Evolutionary conservation across 768 basidiomycete species (phyloP).

Genomic region (Cystofilobasidium bisporidii): DNA sequence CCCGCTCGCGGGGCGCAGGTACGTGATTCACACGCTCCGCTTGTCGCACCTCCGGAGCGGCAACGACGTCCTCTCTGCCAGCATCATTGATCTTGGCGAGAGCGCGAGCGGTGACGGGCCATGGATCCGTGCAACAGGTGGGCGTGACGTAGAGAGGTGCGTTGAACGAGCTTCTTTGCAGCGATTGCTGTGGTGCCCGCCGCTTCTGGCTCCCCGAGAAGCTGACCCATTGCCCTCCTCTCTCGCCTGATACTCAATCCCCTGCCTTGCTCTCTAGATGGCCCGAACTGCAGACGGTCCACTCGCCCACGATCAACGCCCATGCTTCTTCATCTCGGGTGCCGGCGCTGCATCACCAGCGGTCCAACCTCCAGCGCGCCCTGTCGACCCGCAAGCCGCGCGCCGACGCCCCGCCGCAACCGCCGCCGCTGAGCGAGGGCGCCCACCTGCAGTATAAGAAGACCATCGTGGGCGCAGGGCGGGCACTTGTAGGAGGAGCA

Average conservation of each 20-base stretch:
- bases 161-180: no score
- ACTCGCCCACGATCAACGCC: slow-evolving; percentile 17
- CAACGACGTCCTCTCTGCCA: slow-evolving; percentile 20
- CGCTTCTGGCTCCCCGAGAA: not conserved
- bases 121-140: slow-evolving; percentile 25
- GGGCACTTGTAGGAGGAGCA: slow-evolving; percentile 3
- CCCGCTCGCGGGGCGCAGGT: not conserved
- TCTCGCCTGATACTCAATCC: not conserved
- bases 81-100: slow-evolving; percentile 24
- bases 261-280: slow-evolving; percentile 5
- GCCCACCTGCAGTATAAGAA: slow-evolving; percentile 14
- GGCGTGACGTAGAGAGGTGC: slow-evolving; percentile 22
- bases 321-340: not conserved
- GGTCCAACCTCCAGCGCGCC: slow-evolving; percentile 7
- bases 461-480: slow-evolving; percentile 20
- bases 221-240: not conserved
- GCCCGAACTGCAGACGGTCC: slow-evolving; percentile 17
- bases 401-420: not conserved
- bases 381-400: slow-evolving; percentile 13
- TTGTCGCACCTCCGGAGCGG: slow-evolving; percentile 20
- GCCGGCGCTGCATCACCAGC: slow-evolving; percentile 12
- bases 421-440: not conserved
- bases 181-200: no score
- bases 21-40: slow-evolving; percentile 19
- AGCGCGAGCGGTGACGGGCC: slow-evolving; percentile 16